Evolutionary conservation across 2,329 filamentous ascomycete species (phyloP).

Genomic region (Malbranchea zuffiana): DNA sequence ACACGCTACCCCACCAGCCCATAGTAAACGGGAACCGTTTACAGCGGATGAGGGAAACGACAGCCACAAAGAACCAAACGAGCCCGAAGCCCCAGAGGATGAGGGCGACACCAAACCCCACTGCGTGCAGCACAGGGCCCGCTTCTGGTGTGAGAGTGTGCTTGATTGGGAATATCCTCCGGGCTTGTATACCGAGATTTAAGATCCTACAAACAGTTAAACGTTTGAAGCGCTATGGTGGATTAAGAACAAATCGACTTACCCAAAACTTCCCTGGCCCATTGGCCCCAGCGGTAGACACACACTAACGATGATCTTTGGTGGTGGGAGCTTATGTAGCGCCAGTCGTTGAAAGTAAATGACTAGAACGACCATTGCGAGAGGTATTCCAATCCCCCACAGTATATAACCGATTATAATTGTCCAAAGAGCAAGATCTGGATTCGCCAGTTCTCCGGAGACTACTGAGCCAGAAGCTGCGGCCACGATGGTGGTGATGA

Average conservation of each 20-base stretch:
- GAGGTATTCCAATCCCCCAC: slow-evolving; percentile 54
- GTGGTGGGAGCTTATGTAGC: slow-evolving; percentile 56
- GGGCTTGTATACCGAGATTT: slow-evolving; percentile 41
- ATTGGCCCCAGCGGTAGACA: slow-evolving; percentile 59
- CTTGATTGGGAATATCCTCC: slow-evolving; percentile 25
- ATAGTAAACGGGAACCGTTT: slow-evolving; percentile 49
- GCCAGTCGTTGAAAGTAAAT: slow-evolving; percentile 61
- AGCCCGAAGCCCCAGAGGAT: slow-evolving; percentile 33
- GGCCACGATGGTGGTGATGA: slow-evolving; percentile 57
- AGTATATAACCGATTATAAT: slow-evolving; percentile 57
- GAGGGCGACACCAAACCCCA: slow-evolving; percentile 29
- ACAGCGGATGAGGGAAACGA: slow-evolving; percentile 25
- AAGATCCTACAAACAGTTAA: slow-evolving; percentile 28
- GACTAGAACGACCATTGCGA: slow-evolving; percentile 53
- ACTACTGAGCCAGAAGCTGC: slow-evolving; percentile 54
- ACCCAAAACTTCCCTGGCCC: slow-evolving; percentile 53
- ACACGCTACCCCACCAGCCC: slow-evolving; percentile 53
- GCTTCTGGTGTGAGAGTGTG: slow-evolving; percentile 23
- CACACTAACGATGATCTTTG: slow-evolving; percentile 56
- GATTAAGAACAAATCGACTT: slow-evolving; percentile 12
- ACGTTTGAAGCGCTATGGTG: neutral
- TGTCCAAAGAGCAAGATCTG: slow-evolving; percentile 49
- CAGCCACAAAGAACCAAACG: slow-evolving; percentile 32
- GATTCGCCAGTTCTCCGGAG: slow-evolving; percentile 47
- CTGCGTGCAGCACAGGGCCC: slow-evolving; percentile 25